These are phyloP conservation scores for Lepidium africanum DNA, from an alignment of 345 rosid species.

Conservation along the genomic window DNA sequence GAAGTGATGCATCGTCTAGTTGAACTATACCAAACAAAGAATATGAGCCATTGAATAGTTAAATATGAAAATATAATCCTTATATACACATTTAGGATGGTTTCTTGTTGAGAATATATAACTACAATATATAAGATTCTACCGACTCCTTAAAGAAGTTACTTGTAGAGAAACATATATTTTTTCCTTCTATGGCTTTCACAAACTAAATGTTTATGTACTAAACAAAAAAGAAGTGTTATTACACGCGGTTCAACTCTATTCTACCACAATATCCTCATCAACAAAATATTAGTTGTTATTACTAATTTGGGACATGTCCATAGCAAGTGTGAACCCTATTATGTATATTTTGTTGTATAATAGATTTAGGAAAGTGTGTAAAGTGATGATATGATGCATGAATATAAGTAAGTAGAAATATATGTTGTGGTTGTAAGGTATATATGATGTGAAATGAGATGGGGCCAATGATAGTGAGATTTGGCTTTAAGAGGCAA, in stretches of 20 bases:
- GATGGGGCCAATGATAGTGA: slow-evolving; percentile 23
- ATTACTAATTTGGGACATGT: slow-evolving; percentile 7
- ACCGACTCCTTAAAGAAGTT: no score
- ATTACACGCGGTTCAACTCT: no score
- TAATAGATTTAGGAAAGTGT: slow-evolving; percentile 4
- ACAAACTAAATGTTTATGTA: no score
- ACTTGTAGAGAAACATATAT: no score
- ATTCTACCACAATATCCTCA: no score
- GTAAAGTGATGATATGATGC: slow-evolving; percentile 4
- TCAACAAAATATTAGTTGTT: no score
- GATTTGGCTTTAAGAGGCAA: slow-evolving; percentile 14
- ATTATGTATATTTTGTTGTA: not conserved
- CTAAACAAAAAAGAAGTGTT: no score
- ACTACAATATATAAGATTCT: no score
- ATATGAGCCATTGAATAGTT: not conserved
- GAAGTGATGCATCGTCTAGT: not conserved
- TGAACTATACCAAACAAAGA: not conserved
- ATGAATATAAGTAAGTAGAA: slow-evolving; percentile 21
- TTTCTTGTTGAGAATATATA: not conserved
- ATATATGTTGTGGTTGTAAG: slow-evolving; percentile 12
- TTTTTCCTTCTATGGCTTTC: no score
- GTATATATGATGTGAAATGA: slow-evolving; percentile 19
- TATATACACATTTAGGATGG: not conserved
- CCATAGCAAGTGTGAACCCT: slow-evolving; percentile 16
- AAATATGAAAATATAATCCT: not conserved